Percentiles rank a stretch among this genome's conserved stretches.
Evolutionary conservation across 192 early-diverging fungal genomes (phyloP).

Genomic region (Chytriomyces hyalinus): DNA sequence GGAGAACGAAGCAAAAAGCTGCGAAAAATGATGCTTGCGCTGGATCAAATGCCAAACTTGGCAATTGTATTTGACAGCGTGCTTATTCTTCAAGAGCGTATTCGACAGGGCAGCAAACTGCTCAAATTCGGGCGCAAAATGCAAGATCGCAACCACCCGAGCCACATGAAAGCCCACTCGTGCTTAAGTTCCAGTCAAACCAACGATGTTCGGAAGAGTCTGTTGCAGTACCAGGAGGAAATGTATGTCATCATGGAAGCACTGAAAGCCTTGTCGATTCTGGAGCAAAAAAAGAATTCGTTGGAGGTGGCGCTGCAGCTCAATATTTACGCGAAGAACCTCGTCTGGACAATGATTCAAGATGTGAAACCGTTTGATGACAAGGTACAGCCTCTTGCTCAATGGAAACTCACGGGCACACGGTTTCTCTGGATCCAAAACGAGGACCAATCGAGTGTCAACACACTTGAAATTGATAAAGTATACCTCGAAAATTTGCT

Average conservation of each 20-base stretch:
- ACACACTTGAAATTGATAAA: slow-evolving; percentile 78
- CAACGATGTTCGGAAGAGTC: slow-evolving; percentile 38
- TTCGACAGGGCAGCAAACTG: slow-evolving; percentile 48
- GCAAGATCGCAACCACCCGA: neutral
- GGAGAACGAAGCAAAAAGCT: slow-evolving; percentile 74
- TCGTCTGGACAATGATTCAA: slow-evolving; percentile 77
- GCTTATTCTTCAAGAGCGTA: slow-evolving; percentile 62
- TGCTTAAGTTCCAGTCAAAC: neutral
- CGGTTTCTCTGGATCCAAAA: slow-evolving; percentile 75
- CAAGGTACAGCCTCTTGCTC: slow-evolving; percentile 68
- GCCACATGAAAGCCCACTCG: neutral
- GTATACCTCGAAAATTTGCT: slow-evolving; percentile 69
- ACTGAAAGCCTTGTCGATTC: slow-evolving; percentile 58
- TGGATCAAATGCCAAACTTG: slow-evolving; percentile 77
- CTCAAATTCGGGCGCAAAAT: slow-evolving; percentile 25
- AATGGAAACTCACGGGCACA: slow-evolving; percentile 69
- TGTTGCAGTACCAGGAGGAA: slow-evolving; percentile 61
- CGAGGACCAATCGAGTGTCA: slow-evolving; percentile 78
- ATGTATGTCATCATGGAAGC: slow-evolving; percentile 76
- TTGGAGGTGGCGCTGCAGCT: slow-evolving; percentile 66
- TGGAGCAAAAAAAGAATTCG: slow-evolving; percentile 59
- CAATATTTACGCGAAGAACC: slow-evolving; percentile 57
- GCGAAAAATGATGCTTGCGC: slow-evolving; percentile 77
- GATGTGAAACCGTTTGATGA: slow-evolving; percentile 61
- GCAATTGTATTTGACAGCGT: slow-evolving; percentile 58